phyloP scores from a whole-genome alignment of 2,329 filamentous ascomycete genomes.

The Aspergillus tanneri region DNA sequence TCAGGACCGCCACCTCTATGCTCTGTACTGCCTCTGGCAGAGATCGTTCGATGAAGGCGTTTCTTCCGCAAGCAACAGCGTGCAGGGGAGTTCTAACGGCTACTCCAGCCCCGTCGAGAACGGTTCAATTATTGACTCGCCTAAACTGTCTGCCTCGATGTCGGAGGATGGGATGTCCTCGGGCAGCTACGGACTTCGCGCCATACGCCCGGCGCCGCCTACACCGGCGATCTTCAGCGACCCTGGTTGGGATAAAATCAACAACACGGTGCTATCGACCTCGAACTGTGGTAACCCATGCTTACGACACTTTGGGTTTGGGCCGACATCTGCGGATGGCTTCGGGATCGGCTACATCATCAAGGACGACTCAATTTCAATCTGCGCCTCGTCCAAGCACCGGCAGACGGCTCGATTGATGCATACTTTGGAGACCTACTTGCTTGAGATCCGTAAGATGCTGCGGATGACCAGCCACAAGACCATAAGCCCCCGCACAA shows the following conservation, averaged over 20 bases:
- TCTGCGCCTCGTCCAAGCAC: conserved; percentile 92
- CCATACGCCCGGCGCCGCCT: conserved; percentile 44
- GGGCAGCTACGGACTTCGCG: conserved; percentile 58
- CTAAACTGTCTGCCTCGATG: conserved; percentile 38
- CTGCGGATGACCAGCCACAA: conserved; percentile 67
- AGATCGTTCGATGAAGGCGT: conserved; percentile 74
- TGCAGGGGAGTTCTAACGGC: conserved; percentile 56
- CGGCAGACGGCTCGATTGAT: conserved; percentile 88
- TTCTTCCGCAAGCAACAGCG: conserved; percentile 51
- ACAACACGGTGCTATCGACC: conserved; percentile 89
- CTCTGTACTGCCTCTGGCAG: conserved; percentile 93
- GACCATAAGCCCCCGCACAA: conserved; percentile 53
- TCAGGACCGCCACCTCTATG: conserved; percentile 90
- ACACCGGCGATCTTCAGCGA: conserved; percentile 82
- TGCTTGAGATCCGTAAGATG: conserved; percentile 84
- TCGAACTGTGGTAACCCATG: conserved; percentile 99
- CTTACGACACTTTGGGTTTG: conserved; percentile 93
- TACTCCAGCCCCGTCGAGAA: conserved; percentile 59
- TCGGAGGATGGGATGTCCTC: conserved; percentile 45
- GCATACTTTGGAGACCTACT: conserved; percentile 83
- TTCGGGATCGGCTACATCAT: conserved; percentile 99
- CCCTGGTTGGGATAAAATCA: conserved; percentile 88
- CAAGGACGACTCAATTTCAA: conserved; percentile 86
- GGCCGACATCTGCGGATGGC: conserved; percentile 86
- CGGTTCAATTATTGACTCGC: conserved; percentile 27